A percentile compares a stretch with the other conserved stretches of the same genome.
Conservation (phyloP, 2,329 filamentous ascomycete species). For the Fusarium xylarioides region DNA sequence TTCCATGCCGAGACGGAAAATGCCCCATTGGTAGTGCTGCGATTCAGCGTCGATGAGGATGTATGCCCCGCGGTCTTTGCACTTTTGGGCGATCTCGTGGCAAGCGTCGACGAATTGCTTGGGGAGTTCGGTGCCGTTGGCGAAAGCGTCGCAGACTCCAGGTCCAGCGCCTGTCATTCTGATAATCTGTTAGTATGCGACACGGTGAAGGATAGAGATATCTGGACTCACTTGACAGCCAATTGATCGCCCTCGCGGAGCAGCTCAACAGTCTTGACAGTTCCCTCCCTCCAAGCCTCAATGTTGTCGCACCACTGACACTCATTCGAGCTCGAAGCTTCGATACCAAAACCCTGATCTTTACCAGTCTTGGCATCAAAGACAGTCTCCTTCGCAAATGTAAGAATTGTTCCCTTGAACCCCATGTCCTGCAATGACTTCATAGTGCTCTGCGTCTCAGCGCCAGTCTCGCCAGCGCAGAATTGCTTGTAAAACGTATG, state of each 20-base stretch:
- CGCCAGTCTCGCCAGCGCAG: conserved; percentile 60
- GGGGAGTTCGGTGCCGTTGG: conserved; percentile 47
- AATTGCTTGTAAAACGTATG: conserved; percentile 65
- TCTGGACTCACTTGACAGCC: conserved; percentile 49
- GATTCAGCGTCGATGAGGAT: conserved; percentile 58
- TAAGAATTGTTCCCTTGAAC: conserved; percentile 65
- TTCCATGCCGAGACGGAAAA: conserved; percentile 46
- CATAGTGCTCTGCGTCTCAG: conserved; percentile 56
- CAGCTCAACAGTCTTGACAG: conserved; percentile 44
- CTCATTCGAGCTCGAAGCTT: conserved; percentile 52
- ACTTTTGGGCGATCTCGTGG: conserved; percentile 50
- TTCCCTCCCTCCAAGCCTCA: conserved; percentile 49
- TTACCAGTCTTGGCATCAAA: conserved; percentile 50
- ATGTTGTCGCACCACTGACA: conserved; percentile 50
- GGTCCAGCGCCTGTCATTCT: conserved; percentile 56
- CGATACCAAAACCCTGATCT: conserved; percentile 36
- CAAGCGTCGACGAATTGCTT: conserved; percentile 54
- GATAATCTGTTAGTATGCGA: background rate
- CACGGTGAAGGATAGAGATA: background rate
- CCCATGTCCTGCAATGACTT: conserved; percentile 57
- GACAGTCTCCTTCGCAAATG: conserved; percentile 58
- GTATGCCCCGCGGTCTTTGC: conserved; percentile 51
- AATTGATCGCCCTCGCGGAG: conserved; percentile 48
- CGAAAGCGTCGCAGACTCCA: conserved; percentile 50
- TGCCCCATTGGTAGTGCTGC: conserved; percentile 55